A percentile compares a stretch with the other conserved stretches of the same genome.
Evolutionary conservation across 805 yeast genomes (phyloP).

Genomic region (Candida anglica): DNA sequence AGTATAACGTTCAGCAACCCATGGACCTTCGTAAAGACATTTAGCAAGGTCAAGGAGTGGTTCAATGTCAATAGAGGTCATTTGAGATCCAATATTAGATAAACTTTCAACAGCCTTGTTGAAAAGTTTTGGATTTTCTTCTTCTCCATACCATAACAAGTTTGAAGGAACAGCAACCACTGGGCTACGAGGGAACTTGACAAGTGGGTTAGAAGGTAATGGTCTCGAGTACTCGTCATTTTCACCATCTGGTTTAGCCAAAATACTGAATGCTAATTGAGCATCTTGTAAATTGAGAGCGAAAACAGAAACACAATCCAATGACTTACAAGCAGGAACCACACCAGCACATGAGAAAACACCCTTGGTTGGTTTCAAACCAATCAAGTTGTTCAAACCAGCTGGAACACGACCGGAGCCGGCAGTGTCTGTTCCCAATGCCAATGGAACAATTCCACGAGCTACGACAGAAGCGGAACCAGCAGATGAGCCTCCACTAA

Average conservation of each 20-base stretch:
- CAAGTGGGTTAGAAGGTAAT: slow-evolving; percentile 63
- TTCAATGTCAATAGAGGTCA: slow-evolving; percentile 65
- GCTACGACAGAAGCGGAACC: slow-evolving; percentile 94
- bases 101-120: slow-evolving; percentile 50
- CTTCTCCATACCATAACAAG: slow-evolving; percentile 78
- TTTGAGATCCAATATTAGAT: slow-evolving; percentile 45
- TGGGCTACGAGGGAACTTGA: slow-evolving; percentile 55
- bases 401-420: slow-evolving; percentile 99
- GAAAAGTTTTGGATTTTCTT: slow-evolving; percentile 69
- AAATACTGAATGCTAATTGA: slow-evolving; percentile 63
- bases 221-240: slow-evolving; percentile 79
- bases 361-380: slow-evolving; percentile 91
- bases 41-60: slow-evolving; percentile 78
- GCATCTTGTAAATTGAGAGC: slow-evolving; percentile 79
- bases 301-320: slow-evolving; percentile 89
- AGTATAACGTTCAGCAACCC: slow-evolving; percentile 95
- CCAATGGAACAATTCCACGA: slow-evolving; percentile 81
- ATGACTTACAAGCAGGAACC: slow-evolving; percentile 95
- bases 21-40: slow-evolving; percentile 94
- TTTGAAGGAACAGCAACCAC: slow-evolving; percentile 73
- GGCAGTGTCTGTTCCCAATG: slow-evolving; percentile 96
- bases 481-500: slow-evolving; percentile 93
- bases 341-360: slow-evolving; percentile 83
- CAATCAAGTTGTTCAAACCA: slow-evolving; percentile 84
- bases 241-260: slow-evolving; percentile 66